Percentiles rank a stretch among this genome's conserved stretches.
Conservation (phyloP, 768 basidiomycete species). For the Roridomyces roridus region DNA sequence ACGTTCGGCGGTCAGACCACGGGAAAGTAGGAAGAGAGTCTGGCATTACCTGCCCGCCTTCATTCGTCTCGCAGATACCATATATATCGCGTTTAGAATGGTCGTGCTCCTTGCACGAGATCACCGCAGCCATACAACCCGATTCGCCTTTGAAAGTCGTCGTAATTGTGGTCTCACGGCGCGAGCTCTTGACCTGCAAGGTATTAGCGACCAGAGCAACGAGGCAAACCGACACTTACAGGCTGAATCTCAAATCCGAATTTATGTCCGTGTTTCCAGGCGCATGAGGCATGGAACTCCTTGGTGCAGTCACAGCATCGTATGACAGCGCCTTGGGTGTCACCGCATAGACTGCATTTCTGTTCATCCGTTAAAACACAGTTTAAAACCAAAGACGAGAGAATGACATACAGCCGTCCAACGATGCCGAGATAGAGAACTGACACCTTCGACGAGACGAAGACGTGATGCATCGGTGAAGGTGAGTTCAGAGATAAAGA, state of each 20-base stretch:
- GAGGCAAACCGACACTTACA: slow-evolving; percentile 46
- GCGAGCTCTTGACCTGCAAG: slow-evolving; percentile 75
- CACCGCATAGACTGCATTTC: slow-evolving; percentile 80
- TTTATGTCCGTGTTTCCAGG: slow-evolving; percentile 81
- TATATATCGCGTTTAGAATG: slow-evolving; percentile 70
- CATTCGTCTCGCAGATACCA: slow-evolving; percentile 86
- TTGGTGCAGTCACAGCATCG: slow-evolving; percentile 83
- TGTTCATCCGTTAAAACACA: slow-evolving; percentile 34
- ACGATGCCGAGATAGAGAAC: slow-evolving; percentile 68
- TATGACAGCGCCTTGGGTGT: slow-evolving; percentile 77
- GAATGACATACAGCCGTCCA: slow-evolving; percentile 71
- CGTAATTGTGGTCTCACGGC: slow-evolving; percentile 67
- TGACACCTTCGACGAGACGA: slow-evolving; percentile 86
- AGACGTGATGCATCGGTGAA: slow-evolving; percentile 80
- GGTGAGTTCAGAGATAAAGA: slow-evolving; percentile 84
- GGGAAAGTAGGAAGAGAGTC: background rate
- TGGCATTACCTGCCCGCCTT: slow-evolving; percentile 75
- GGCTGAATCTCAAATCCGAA: slow-evolving; percentile 94
- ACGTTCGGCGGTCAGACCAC: background rate
- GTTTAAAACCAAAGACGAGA: background rate
- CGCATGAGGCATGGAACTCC: slow-evolving; percentile 90
- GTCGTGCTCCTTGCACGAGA: slow-evolving; percentile 83
- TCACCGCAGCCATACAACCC: slow-evolving; percentile 78
- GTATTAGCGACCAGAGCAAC: background rate
- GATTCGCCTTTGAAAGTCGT: slow-evolving; percentile 80